A percentile compares a stretch with the other conserved stretches of the same genome.
These are phyloP conservation scores for Hirsutella rhossiliensis DNA, from an alignment of 2,329 filamentous ascomycete genomes.

Conservation along the genomic window DNA sequence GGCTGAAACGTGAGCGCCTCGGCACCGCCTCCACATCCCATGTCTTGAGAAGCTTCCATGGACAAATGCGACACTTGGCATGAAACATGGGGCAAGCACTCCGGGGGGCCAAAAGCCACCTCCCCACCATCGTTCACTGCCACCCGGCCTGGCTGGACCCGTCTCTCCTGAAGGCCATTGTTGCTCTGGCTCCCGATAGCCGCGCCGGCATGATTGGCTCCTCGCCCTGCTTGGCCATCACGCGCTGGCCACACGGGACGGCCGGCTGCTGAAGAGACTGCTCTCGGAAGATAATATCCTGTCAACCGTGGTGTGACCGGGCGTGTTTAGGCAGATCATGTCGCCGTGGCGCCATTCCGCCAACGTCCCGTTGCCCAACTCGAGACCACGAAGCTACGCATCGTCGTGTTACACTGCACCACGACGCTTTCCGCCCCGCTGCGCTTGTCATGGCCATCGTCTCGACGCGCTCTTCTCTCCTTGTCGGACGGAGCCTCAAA, in stretches of 20 bases:
- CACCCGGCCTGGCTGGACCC: background rate
- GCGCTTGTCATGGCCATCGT: no score
- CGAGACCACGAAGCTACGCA: background rate
- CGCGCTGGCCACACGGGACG: background rate
- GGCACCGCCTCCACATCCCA: background rate
- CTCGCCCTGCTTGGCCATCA: slow-evolving; percentile 1
- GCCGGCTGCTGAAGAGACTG: background rate
- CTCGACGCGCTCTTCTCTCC: background rate
- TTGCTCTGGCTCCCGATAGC: background rate
- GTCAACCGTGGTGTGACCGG: slow-evolving; percentile 1
- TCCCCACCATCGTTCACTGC: background rate
- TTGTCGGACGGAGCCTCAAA: no score
- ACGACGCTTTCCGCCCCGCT: no score
- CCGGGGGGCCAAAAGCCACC: background rate
- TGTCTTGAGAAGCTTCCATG: background rate
- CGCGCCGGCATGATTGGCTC: background rate
- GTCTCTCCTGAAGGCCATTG: background rate
- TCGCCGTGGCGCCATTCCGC: slow-evolving; percentile 3
- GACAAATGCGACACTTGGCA: slow-evolving; percentile 1
- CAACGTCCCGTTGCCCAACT: background rate
- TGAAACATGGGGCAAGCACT: slow-evolving; percentile 5
- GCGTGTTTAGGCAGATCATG: background rate
- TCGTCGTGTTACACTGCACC: background rate
- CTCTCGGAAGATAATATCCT: slow-evolving; percentile 2
- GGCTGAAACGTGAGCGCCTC: slow-evolving; percentile 1